A percentile compares a stretch with the other conserved stretches of the same genome.
These are phyloP conservation scores for Uronychia setigera DNA, from an alignment of 73 alveolate genomes.

Conservation along the genomic window DNA sequence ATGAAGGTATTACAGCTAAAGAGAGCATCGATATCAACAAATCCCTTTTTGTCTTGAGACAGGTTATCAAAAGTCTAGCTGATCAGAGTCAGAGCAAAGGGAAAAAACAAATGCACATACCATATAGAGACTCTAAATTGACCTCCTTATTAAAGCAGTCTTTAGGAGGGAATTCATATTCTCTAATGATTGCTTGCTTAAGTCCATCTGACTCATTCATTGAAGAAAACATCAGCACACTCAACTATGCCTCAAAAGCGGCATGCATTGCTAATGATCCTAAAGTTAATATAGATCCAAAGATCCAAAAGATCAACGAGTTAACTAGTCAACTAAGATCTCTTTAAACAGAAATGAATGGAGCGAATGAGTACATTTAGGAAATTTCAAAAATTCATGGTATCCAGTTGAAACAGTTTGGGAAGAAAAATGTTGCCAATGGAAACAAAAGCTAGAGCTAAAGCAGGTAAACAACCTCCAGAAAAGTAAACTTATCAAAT, in stretches of 20 bases:
- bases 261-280: slow-evolving; percentile 90
- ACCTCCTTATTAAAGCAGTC: slow-evolving; percentile 93
- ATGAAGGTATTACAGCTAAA: slow-evolving; percentile 88
- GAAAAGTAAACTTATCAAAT: too few species aligned
- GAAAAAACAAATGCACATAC: slow-evolving; percentile 74
- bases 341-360: too few species aligned
- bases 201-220: slow-evolving; percentile 89
- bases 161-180: slow-evolving; percentile 95
- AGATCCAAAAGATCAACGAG: slow-evolving; percentile 64
- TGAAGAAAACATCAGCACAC: slow-evolving; percentile 92
- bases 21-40: slow-evolving; percentile 96
- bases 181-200: slow-evolving; percentile 97
- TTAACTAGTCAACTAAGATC: slow-evolving; percentile 49
- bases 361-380: too few species aligned
- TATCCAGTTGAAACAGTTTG: too few species aligned
- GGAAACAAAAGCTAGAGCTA: too few species aligned
- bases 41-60: slow-evolving; percentile 91
- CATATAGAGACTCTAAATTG: slow-evolving; percentile 96
- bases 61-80: slow-evolving; percentile 79
- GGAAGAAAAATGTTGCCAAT: too few species aligned
- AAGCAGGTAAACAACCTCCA: too few species aligned
- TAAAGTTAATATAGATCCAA: slow-evolving; percentile 89
- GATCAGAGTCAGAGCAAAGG: slow-evolving; percentile 76
- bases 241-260: slow-evolving; percentile 96
- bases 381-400: too few species aligned